Base-by-base conservation (phyloP, 345 rosid species). In the Camelina neglecta region DNA sequence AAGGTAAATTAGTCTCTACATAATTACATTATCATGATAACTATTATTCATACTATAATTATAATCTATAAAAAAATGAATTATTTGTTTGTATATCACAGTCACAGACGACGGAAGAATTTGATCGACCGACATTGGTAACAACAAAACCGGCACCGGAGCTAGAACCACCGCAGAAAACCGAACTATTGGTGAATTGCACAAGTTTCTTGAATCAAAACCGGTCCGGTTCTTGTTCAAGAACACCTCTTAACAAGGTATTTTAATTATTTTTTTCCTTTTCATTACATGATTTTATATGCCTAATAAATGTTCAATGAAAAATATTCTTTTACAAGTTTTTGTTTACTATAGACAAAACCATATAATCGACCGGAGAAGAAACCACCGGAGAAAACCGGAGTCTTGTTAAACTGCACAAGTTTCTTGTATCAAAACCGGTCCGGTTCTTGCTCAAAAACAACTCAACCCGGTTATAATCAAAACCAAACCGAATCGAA, bases 161-260 rank as follows among this genome's bases (percentile, higher is more conserved):
- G 53, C 80, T 61, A 73, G 58, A 78, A 53, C 29, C 78, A 67
- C 60, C 71, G 31, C 66, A 53, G 0, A 55, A 79, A 79, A 36
- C 66, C 60, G 71, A 11, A 16, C 20, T 31, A 8, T 50, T 35
- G 11, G 62, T 72, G 0, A 51, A 60, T 31, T 58, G 77, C 73
- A 72, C 73, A 51, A 64, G 47, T 55, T 47, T 77, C 47, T 77
- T 71, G 39, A 54, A 79, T 61, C 74, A 53, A 73, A 79, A 54
- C 78, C 71, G 35, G 69, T 67, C 70, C 39, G 53, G 58, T 66
- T 67, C 66, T 60, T 60, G 47, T 51, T 65, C 73, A 60, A 51
- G 20, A 47, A 48, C 76, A 48, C 72, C 56, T 31, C 53, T 39
- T 50, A 67, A 75, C 69, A 50, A 75, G 69, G 74, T 75, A 4